These are phyloP conservation scores for Nicotiana tomentosiformis DNA, from an alignment of 257 asterid genomes.

Conservation along the genomic window DNA sequence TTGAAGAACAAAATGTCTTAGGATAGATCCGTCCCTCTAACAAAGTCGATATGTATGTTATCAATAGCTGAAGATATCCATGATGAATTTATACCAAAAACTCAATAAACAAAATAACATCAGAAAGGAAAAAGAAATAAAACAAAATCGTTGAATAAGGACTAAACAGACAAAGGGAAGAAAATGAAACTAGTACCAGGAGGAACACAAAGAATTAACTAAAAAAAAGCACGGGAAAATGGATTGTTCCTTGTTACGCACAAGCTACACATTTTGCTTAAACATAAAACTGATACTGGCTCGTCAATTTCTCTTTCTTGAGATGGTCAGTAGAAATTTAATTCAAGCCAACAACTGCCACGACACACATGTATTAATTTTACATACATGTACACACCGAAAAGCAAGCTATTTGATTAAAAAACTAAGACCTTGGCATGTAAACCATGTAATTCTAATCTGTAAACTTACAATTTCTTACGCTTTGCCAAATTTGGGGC, in stretches of 20 bases:
- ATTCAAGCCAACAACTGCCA: background rate
- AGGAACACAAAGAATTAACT: background rate
- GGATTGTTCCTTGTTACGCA: background rate
- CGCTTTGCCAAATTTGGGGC: constrained; percentile 67
- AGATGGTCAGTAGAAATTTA: background rate
- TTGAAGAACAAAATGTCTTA: background rate
- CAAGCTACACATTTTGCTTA: background rate
- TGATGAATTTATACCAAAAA: background rate
- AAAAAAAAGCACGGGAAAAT: background rate
- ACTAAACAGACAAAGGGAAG: background rate
- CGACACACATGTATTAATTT: background rate
- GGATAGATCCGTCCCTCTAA: background rate
- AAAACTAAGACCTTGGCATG: background rate
- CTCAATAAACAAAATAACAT: background rate
- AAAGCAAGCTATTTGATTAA: background rate
- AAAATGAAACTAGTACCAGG: background rate
- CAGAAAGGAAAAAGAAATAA: background rate
- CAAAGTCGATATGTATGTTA: background rate
- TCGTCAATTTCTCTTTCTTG: background rate
- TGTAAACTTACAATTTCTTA: constrained; percentile 53
- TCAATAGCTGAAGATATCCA: background rate
- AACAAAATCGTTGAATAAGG: background rate
- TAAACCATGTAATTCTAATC: background rate
- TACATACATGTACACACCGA: background rate
- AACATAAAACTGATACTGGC: background rate